These are phyloP conservation scores for Vanrija pseudolonga DNA, from an alignment of 1,284 basidiomycete species.

Conservation along the genomic window DNA sequence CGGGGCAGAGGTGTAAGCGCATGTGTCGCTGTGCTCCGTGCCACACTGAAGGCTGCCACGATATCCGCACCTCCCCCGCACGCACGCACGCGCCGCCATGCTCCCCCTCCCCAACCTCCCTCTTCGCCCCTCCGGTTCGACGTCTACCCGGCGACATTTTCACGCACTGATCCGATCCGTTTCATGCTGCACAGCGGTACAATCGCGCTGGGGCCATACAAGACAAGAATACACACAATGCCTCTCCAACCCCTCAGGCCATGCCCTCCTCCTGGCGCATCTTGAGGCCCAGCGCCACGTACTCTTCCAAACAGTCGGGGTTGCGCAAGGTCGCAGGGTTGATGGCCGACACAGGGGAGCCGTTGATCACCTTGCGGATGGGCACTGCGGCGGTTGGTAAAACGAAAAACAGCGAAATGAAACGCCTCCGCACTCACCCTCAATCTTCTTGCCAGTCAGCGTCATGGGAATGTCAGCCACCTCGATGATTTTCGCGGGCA, in stretches of 20 bases:
- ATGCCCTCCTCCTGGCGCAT: constrained; percentile 53
- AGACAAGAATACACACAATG: too few relatives aligned
- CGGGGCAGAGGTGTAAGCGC: too few relatives aligned
- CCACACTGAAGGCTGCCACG: too few relatives aligned
- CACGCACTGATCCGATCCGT: too few relatives aligned
- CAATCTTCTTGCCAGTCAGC: constrained; percentile 78
- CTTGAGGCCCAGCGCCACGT: constrained; percentile 57
- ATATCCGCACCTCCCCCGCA: too few relatives aligned
- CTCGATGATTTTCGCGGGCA: constrained; percentile 65
- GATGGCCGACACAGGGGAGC: constrained; percentile 64
- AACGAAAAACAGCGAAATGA: not conserved
- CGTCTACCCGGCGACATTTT: too few relatives aligned
- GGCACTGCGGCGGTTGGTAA: constrained; percentile 19
- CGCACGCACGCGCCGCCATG: too few relatives aligned
- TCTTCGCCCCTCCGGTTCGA: too few relatives aligned
- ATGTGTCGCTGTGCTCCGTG: too few relatives aligned
- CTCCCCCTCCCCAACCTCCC: too few relatives aligned
- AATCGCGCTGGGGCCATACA: too few relatives aligned
- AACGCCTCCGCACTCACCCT: constrained; percentile 50
- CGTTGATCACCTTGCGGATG: constrained; percentile 65
- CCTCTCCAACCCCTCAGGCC: constrained; percentile 18
- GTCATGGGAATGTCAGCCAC: constrained; percentile 76
- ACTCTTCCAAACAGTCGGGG: constrained; percentile 67
- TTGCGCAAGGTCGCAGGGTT: constrained; percentile 75
- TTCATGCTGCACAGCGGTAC: too few relatives aligned